A percentile compares a stretch with the other conserved stretches of the same genome.
Conservation (phyloP, 2,329 filamentous ascomycete genomes). For the Aspergillus calidoustus region DNA sequence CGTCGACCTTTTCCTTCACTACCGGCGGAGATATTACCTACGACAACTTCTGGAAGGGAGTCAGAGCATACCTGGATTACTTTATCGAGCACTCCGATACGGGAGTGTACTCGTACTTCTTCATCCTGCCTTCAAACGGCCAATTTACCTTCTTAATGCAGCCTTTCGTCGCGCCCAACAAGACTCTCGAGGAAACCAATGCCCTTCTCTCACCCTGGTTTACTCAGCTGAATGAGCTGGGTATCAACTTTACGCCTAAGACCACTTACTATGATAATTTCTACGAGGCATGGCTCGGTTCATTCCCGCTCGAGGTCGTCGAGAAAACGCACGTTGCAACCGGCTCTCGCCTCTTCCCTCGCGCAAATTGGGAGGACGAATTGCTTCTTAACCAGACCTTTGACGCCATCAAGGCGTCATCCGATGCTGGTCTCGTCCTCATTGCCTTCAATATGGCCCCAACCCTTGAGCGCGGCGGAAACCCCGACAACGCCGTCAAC, state of each 20-base stretch:
- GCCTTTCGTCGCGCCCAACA: constrained; percentile 33
- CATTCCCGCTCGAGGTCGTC: constrained; percentile 34
- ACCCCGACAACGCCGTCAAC: constrained; percentile 13
- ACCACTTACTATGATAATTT: constrained; percentile 35
- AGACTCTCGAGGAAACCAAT: constrained; percentile 34
- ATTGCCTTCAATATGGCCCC: constrained; percentile 13
- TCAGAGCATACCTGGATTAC: constrained; percentile 33
- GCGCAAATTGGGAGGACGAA: constrained; percentile 36
- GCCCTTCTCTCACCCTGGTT: constrained; percentile 34
- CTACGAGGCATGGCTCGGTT: constrained; percentile 33
- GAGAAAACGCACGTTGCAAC: constrained; percentile 29
- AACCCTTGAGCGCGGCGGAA: not conserved
- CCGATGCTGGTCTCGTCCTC: constrained; percentile 5
- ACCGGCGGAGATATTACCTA: constrained; percentile 27
- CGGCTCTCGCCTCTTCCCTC: constrained; percentile 42
- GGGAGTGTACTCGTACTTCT: constrained; percentile 40
- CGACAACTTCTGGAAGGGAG: constrained; percentile 35
- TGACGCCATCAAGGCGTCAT: constrained; percentile 21
- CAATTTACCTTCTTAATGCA: constrained; percentile 40
- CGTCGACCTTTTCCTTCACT: constrained; percentile 35
- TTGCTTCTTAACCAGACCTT: constrained; percentile 36
- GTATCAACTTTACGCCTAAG: constrained; percentile 30
- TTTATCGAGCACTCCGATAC: constrained; percentile 34
- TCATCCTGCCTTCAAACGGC: constrained; percentile 23
- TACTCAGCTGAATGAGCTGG: constrained; percentile 28